Evolutionary conservation across 1,284 basidiomycete genomes (phyloP), one percentile per base, ranked within the genome.

Genomic region (Butyriboletus appendiculatus): DNA sequence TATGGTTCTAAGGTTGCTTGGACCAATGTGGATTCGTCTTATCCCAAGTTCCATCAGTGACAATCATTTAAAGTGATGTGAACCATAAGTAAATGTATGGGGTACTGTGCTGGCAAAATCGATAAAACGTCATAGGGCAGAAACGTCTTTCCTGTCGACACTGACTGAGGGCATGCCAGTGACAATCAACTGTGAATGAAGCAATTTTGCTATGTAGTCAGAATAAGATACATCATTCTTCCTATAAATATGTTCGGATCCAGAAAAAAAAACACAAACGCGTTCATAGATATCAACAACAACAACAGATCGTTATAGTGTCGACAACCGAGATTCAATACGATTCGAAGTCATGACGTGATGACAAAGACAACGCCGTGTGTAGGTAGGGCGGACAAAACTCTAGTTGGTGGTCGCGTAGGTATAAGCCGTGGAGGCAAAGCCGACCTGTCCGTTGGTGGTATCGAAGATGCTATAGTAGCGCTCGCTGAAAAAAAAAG

Each of bases 381-480:
- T 33, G 32, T 14, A 33, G 4, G 32, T 11, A 37, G 5, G 14
- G 12, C 5, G 14, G 8, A 22, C 15, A 22, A 35, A 6, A 10
- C 30, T 8, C 20, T 40, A 45, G 33, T 45, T 45, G 14, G n/a
- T 30, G 15, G 24, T 32, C 16, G 40, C 45, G 18, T 3, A 2
- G 16, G 80, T 82, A 62, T 76, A 73, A 35, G 55, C 28, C 10
- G 79, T 81, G 28, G 59, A 73, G 3, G 80, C 80, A 42, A 81
- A 69, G 8, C 81, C 80, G 48, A 82, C 67, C 33, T 65, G 74
- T 5, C 58, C 41, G 60, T 79, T 80, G 43, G 68, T 70, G 10
- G 76, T 75, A 62, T 84, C 82, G 52, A 68, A 81, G 22, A 80
- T 72, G 56, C 72, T 73, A 62, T 80, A 82, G 69, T 74, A 82